Percentiles rank a stretch among this genome's conserved stretches.
These are phyloP conservation scores for Hanseniaspora nectarophila DNA, from an alignment of 805 yeast genomes.

Conservation along the genomic window DNA sequence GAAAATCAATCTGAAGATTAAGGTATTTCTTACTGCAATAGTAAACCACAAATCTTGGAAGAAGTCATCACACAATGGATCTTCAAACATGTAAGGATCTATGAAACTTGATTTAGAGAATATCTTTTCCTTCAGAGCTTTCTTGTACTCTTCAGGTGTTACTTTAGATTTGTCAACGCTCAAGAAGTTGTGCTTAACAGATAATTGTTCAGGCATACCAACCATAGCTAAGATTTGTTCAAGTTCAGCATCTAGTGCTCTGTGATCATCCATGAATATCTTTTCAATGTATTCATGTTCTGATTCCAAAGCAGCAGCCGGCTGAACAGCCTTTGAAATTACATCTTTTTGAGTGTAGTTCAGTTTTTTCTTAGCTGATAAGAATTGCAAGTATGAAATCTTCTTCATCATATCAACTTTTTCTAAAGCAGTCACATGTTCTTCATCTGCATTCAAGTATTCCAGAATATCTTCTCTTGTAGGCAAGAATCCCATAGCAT, in stretches of 20 bases:
- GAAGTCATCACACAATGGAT: slow-evolving; percentile 73
- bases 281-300: slow-evolving; percentile 17
- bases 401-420: slow-evolving; percentile 64
- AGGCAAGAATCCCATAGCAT: slow-evolving; percentile 37
- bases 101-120: slow-evolving; percentile 37
- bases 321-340: not conserved
- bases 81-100: slow-evolving; percentile 82
- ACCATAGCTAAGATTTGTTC: slow-evolving; percentile 23
- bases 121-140: slow-evolving; percentile 15
- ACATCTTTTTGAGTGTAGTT: slow-evolving; percentile 12
- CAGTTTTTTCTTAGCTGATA: slow-evolving; percentile 35
- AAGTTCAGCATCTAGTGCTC: slow-evolving; percentile 24
- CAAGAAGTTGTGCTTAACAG: slow-evolving; percentile 4
- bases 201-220: slow-evolving; percentile 13
- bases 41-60: slow-evolving; percentile 78
- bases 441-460: slow-evolving; percentile 40
- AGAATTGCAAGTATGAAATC: slow-evolving; percentile 55
- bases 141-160: slow-evolving; percentile 17
- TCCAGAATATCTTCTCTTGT: slow-evolving; percentile 44
- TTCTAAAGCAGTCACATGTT: slow-evolving; percentile 38
- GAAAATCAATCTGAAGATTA: slow-evolving; percentile 70
- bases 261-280: slow-evolving; percentile 21
- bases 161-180: slow-evolving; percentile 14
- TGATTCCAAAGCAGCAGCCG: not conserved
- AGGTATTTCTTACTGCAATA: slow-evolving; percentile 72